Base-by-base conservation (phyloP, 1,139 yeast species). In the Suhomyces bribrorum region DNA sequence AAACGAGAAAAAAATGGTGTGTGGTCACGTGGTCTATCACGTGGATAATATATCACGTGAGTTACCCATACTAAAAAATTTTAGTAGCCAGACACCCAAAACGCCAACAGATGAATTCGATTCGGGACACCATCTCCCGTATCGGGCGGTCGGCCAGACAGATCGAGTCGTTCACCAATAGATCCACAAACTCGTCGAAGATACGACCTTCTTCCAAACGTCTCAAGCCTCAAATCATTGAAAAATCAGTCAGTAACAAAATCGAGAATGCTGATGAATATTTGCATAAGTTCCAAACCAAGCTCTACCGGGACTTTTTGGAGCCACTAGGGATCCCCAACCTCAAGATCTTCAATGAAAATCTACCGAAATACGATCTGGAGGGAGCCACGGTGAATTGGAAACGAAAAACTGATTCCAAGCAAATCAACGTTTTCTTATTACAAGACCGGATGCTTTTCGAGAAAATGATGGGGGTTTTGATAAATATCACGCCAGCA, bases 401-500 rank as follows among this genome's bases (percentile, higher is more conserved):
- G 69, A 44, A 46, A 18, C 29, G 49, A 14, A 54, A 58, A 27
- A 49, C 44, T 36, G 47, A 42, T 38, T 35, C 45, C 17, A 38
- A 36, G 16, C 49, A 48, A 23, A 37, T 40, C 11, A 52, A 57
- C 39, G 50, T 50, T 5, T 60, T 61, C 23, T 62, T 61, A 32
- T 46, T 65, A 9, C 58, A 59, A 31, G 64, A 66, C 31, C 53
- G 69, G 26, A 44, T 44, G 18, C 25, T 41, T 4, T 70, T 68
- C 44, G 59, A 61, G 25, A 53, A 53, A 29, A 62, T 71, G 68
- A 44, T 69, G 44, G 62, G 57, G 16, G 49, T 57, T 31, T 45
- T 71, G 30, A 47, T 65, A n/a, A 56, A 52, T 22, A 49, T 64
- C 9, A 66, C 74, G 0, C 75, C 77, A 38, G 58, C 31, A 52